These are phyloP conservation scores for Solanum pennellii DNA, from an alignment of 257 asterid species.

Conservation along the genomic window DNA sequence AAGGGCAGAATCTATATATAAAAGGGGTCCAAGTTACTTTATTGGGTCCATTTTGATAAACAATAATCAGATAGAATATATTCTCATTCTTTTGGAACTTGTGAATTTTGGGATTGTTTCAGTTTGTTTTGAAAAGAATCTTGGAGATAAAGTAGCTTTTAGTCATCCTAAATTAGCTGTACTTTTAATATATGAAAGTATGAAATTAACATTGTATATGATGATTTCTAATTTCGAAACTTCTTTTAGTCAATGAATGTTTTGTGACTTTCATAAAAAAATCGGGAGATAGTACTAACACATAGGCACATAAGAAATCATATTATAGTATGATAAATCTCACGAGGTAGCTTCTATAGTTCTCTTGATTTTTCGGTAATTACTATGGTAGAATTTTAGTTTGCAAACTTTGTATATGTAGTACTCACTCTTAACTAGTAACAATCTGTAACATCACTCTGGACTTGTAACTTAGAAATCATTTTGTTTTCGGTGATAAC, in stretches of 20 bases:
- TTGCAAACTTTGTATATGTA: background rate
- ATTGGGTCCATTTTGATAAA: background rate
- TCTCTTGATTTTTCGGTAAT: background rate
- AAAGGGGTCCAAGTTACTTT: background rate
- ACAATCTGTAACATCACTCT: background rate
- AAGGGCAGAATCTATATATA: background rate
- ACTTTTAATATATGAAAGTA: background rate
- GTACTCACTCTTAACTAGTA: background rate
- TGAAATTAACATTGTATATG: background rate
- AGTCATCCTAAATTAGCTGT: background rate
- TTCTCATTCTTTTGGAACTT: background rate
- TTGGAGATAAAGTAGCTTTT: background rate
- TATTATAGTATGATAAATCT: background rate
- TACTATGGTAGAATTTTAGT: background rate
- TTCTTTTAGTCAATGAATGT: background rate
- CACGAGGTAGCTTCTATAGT: background rate
- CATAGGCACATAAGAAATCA: background rate
- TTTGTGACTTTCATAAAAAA: background rate
- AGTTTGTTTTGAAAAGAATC: background rate
- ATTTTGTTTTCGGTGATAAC: conserved; percentile 8
- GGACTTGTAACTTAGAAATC: background rate
- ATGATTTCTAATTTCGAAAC: background rate
- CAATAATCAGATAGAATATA: background rate
- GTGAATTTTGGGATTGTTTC: background rate
- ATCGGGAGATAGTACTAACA: background rate